Percentiles rank a stretch among this genome's conserved stretches.
These are phyloP conservation scores for Penicillium robsamsonii DNA, from an alignment of 495 filamentous ascomycete genomes.

Conservation along the genomic window DNA sequence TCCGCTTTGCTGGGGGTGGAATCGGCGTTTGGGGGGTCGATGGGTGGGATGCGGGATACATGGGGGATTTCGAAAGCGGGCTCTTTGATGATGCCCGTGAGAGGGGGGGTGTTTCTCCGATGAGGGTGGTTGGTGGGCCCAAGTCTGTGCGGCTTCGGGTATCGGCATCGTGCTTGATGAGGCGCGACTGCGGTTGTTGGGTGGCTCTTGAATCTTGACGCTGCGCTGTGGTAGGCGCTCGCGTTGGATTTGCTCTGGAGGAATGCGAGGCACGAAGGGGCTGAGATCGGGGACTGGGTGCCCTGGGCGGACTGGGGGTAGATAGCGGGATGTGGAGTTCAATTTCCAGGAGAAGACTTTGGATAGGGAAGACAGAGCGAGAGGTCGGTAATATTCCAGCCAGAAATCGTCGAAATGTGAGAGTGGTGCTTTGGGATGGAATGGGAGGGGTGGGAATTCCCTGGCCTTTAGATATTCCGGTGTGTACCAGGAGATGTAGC, in stretches of 20 bases:
- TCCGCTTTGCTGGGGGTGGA: constrained; percentile 56
- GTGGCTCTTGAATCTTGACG: constrained; percentile 47
- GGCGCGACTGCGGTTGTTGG: constrained; percentile 8
- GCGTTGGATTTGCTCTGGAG: constrained; percentile 38
- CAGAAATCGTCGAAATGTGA: constrained; percentile 89
- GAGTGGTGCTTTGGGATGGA: constrained; percentile 53
- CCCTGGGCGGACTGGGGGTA: constrained; percentile 64
- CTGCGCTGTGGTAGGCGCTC: constrained; percentile 40
- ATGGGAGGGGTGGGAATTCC: constrained; percentile 53
- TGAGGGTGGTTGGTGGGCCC: constrained; percentile 33
- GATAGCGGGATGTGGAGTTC: constrained; percentile 79
- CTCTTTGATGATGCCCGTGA: constrained; percentile 47
- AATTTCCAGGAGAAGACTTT: constrained; percentile 90
- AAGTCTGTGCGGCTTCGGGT: constrained; percentile 18
- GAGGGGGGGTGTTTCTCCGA: constrained; percentile 31
- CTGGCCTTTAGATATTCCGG: constrained; percentile 66
- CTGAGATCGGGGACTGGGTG: constrained; percentile 73
- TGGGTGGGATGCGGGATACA: constrained; percentile 23
- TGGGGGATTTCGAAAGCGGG: constrained; percentile 27
- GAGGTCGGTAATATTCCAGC: constrained; percentile 95
- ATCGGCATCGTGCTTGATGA: constrained; percentile 4
- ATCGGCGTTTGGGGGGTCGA: constrained; percentile 24
- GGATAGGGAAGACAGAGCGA: constrained; percentile 75
- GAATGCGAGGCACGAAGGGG: constrained; percentile 73
- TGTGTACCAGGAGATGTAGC: constrained; percentile 86